Base-by-base conservation (phyloP, 228 moss, liverwort and hornwort genomes). In the Sphagnum magellanicum region DNA sequence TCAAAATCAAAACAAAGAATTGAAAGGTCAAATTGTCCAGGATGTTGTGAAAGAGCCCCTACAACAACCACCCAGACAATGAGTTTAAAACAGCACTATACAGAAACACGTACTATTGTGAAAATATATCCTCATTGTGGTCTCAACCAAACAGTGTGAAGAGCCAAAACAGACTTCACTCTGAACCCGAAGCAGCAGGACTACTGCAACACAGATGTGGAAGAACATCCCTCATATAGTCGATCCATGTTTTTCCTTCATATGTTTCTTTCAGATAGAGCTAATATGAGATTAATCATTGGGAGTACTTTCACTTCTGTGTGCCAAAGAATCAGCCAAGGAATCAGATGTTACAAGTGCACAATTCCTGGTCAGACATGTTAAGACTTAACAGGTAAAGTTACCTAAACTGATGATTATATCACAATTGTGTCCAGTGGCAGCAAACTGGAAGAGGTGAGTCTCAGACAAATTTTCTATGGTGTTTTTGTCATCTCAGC, bases 31-130 rank as follows among this genome's bases (percentile, higher is more conserved):
- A 32, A 32, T 32, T 32, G 32, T 3, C 32, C 32, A 61, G 10
- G 61, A 5, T 13, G 5, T 61, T 13, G 4, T 5, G 61, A 61
- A 0, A 16, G 46, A 5, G 61, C 11, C 11, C 16, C 51, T 32
- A n/a, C 49, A 4, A 32, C 5, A 11, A 69, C 63, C 72, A 75
- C 78, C 75, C 75, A 75, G 82, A 82, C 75, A 73, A 75, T 75
- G 75, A 79, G 82, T 82, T 82, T 74, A 73, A 52, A 50, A 78
- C 67, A 51, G 32, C 70, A 78, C 63, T 10, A 70, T 57, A 47
- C 16, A 60, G 8, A 46, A 32, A 32, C 32, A 32, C 0, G 3
- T 3, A 32, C 32, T 32, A 32, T 32, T 32, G 32, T 32, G 32
- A 32, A 32, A 32, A 32, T 32, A 32, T 32, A 32, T 32, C 32